Percentiles rank a stretch among this genome's conserved stretches.
Evolutionary conservation across 2,329 filamentous ascomycete species (phyloP).

Genomic region (Phialemoniopsis sp.): DNA sequence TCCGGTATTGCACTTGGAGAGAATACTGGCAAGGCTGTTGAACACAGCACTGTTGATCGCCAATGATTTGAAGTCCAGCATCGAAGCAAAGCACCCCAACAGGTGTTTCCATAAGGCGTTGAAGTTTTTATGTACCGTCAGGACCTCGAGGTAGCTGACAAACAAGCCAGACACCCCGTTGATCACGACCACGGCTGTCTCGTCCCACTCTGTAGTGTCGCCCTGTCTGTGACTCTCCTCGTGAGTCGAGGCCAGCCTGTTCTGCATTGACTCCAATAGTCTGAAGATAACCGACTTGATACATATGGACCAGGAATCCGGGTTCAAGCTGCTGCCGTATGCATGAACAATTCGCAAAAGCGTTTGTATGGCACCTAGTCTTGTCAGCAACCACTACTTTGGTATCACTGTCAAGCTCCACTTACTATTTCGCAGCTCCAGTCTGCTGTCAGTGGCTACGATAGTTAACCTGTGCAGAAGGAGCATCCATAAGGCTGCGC

Average conservation of each 20-base stretch:
- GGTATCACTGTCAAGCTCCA: background rate
- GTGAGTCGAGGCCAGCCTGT: constrained; percentile 39
- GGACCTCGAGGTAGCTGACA: constrained; percentile 69
- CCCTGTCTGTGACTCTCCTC: constrained; percentile 32
- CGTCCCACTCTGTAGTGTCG: constrained; percentile 59
- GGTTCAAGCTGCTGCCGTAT: constrained; percentile 74
- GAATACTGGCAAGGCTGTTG: constrained; percentile 60
- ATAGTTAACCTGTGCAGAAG: constrained; percentile 67
- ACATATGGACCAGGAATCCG: constrained; percentile 79
- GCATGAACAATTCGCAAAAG: constrained; percentile 88
- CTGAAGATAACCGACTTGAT: constrained; percentile 77
- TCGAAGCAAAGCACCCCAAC: constrained; percentile 60
- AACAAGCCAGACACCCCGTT: constrained; percentile 70
- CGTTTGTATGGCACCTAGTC: constrained; percentile 74
- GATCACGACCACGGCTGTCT: constrained; percentile 71
- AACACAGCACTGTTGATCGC: constrained; percentile 70
- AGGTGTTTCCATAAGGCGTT: constrained; percentile 72
- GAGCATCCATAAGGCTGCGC: constrained; percentile 74
- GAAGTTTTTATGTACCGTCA: constrained; percentile 64
- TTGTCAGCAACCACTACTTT: constrained; percentile 25
- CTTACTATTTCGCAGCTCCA: constrained; percentile 74
- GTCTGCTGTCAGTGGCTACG: constrained; percentile 65
- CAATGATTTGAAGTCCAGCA: constrained; percentile 61
- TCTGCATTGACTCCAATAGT: constrained; percentile 67
- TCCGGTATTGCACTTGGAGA: constrained; percentile 45